phyloP scores from a whole-genome alignment of 805 yeast species.

The Schwanniomyces yamadae region DNA sequence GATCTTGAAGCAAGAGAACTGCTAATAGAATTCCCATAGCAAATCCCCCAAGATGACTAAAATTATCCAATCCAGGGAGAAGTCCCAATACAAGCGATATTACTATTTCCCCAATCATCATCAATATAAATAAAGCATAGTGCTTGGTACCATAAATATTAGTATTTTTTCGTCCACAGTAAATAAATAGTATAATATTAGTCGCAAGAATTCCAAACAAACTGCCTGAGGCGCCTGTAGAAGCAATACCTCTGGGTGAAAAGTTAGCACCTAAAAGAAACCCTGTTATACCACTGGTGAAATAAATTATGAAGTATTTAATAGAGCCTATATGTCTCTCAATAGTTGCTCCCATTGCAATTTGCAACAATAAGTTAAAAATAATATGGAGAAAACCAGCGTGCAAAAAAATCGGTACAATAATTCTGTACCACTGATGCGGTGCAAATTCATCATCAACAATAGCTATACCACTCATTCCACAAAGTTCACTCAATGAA shows the following conservation, averaged over 20 bases:
- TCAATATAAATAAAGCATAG: constrained; percentile 45
- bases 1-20: constrained; percentile 53
- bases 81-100: constrained; percentile 62
- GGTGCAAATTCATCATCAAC: constrained; percentile 41
- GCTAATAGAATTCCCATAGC: constrained; percentile 57
- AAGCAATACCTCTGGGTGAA: constrained; percentile 63
- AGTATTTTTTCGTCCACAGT: constrained; percentile 50
- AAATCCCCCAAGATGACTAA: constrained; percentile 75
- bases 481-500: constrained; percentile 56
- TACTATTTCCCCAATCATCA: constrained; percentile 56
- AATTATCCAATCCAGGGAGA: constrained; percentile 73
- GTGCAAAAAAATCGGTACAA: constrained; percentile 70
- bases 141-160: constrained; percentile 44
- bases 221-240: constrained; percentile 72
- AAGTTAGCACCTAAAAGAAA: constrained; percentile 68
- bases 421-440: constrained; percentile 66
- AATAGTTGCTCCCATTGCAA: constrained; percentile 57
- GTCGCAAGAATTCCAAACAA: constrained; percentile 68
- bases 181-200: constrained; percentile 54
- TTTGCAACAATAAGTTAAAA: constrained; percentile 60
- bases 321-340: constrained; percentile 57
- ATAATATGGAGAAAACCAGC: constrained; percentile 71
- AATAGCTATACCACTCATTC: constrained; percentile 48
- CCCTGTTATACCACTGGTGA: constrained; percentile 64
- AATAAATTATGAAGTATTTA: constrained; percentile 53